Base-by-base conservation (phyloP, 805 yeast genomes). In the Ogataea henricii region DNA sequence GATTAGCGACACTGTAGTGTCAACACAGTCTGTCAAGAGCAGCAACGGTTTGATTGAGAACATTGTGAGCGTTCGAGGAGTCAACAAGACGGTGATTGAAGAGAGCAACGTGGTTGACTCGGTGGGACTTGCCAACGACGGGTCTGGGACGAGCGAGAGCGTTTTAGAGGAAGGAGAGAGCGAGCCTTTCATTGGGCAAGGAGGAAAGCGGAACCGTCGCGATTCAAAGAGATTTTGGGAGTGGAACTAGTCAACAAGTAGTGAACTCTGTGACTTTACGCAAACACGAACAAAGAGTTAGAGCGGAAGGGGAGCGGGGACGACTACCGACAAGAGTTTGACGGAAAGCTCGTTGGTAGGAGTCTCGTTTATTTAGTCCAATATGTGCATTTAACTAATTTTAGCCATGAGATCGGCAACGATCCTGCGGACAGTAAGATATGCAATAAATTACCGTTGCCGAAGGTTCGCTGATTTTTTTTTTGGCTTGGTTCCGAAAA, bases 21-120 rank as follows among this genome's bases (percentile, higher is more conserved):
- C 57, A 4, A 33, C 40, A 22, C 36, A 45, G 9, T 51, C 59
- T 1, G 39, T 54, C 14, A 51, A 47, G 40, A 52, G 62, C 39
- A 76, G 83, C 9, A 83, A 83, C 14, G 85, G 92, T 7, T 83
- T 89, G 45, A 78, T 87, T 46, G 97, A 89, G 67, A 82, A 87
- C 34, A 84, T 89, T 14, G 82, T 89, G n/a, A 86, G 84, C 43
- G 86, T 86, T 22, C 83, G 85, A 61, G 97, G 96, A 45, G 87
- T 87, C 17, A 83, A 82, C 58, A 89, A 89, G 72, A 89, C 95
- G 3, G 87, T 89, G 51, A 89, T 89, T 58, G 92, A 86, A 57
- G 84, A 78, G 36, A 60, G 60, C 52, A 77, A 71, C 47, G 70
- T 72, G 34, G 81, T 79, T 18, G 70, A 66, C 33, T 23, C 45